Evolutionary conservation across 768 basidiomycete genomes (phyloP).

Genomic region (Rhizopogon vulgaris): DNA sequence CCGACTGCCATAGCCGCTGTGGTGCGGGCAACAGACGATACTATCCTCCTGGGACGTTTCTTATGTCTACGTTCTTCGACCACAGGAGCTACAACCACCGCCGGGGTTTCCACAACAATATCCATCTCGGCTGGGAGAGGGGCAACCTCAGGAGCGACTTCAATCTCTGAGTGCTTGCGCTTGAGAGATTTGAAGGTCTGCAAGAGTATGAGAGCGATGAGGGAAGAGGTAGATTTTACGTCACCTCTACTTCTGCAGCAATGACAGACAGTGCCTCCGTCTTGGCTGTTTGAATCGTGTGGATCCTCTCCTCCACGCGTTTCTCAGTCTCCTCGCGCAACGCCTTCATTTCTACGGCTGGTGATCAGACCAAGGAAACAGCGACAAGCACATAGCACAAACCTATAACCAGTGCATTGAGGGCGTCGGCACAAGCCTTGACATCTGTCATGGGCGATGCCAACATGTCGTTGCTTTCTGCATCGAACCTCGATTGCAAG

Average conservation of each 20-base stretch:
- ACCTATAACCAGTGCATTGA: constrained; percentile 41
- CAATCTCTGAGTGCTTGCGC: constrained; percentile 52
- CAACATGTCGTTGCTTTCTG: constrained; percentile 2
- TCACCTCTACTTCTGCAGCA: constrained; percentile 22
- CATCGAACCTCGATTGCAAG: constrained; percentile 17
- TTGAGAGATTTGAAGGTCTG: constrained; percentile 41
- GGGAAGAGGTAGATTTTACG: constrained; percentile 7
- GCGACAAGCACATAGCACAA: constrained; percentile 5
- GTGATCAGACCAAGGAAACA: neutral
- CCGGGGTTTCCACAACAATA: neutral
- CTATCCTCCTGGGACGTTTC: constrained; percentile 41
- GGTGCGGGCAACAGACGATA: constrained; percentile 44
- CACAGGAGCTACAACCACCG: neutral
- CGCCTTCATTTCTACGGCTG: constrained; percentile 36
- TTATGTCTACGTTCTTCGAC: constrained; percentile 16
- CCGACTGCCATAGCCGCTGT: constrained; percentile 60
- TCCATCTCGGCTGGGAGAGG: neutral
- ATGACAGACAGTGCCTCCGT: constrained; percentile 31
- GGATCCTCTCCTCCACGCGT: constrained; percentile 42
- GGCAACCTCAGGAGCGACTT: constrained; percentile 9
- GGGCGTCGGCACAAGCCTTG: constrained; percentile 25
- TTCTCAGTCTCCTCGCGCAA: constrained; percentile 37
- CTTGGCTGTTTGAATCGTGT: constrained; percentile 35
- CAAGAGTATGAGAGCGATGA: constrained; percentile 18
- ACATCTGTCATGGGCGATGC: constrained; percentile 17